Percentiles rank a stretch among this genome's conserved stretches.
phyloP scores from a whole-genome alignment of 2,329 filamentous ascomycete species.

The Volutella citrinella region DNA sequence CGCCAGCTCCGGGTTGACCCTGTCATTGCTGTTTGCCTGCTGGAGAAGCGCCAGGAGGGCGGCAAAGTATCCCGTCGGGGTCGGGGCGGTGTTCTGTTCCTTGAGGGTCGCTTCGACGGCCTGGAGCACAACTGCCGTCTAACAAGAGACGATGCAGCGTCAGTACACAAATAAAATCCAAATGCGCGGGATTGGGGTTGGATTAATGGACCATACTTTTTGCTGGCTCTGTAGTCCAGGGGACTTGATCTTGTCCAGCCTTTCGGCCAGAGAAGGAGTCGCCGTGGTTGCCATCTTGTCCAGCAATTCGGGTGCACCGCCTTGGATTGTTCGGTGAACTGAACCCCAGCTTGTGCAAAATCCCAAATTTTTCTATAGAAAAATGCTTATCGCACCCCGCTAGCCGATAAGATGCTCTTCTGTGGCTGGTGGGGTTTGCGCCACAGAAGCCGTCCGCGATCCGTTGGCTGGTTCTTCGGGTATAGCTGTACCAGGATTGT shows the following conservation, averaged over 20 bases:
- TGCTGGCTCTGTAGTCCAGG: conserved; percentile 95
- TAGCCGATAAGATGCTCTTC: conserved; percentile 21
- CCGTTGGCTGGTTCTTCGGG: no score
- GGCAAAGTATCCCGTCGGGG: conserved; percentile 90
- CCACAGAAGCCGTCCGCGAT: no score
- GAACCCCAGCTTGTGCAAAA: conserved; percentile 20
- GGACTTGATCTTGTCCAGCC: conserved; percentile 94
- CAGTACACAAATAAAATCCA: no score
- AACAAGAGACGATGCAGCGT: no score
- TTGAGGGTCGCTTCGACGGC: conserved; percentile 91
- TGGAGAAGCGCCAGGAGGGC: conserved; percentile 86
- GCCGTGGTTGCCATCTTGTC: conserved; percentile 51
- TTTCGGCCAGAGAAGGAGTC: conserved; percentile 66
- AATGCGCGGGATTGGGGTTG: no score
- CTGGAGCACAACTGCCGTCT: conserved; percentile 83
- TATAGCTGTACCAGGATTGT: conserved; percentile 19
- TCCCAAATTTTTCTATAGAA: conserved; percentile 26
- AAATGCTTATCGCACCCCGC: conserved; percentile 29
- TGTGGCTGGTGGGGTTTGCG: conserved; percentile 6
- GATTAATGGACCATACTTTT: no score
- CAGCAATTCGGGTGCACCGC: conserved; percentile 25
- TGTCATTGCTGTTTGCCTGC: conserved; percentile 67
- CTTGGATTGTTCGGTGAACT: conserved; percentile 27
- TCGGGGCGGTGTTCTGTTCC: conserved; percentile 79
- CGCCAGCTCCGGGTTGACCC: conserved; percentile 77